Base-by-base conservation (phyloP, 2,329 filamentous ascomycete genomes). In the Fusarium virguliforme region DNA sequence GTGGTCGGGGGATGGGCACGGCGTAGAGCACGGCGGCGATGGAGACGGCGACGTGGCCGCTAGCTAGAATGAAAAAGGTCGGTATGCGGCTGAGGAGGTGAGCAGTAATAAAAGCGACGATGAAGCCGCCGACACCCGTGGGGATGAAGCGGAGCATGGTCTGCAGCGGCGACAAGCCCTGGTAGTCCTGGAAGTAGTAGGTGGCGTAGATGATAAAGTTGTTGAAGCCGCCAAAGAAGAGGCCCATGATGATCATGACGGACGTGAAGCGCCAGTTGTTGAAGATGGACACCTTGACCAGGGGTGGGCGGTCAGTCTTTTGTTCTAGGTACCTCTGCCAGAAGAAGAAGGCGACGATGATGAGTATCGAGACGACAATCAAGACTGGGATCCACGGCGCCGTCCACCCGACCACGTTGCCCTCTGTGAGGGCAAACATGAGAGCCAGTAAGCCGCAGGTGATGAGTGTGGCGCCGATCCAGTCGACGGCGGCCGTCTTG, bases 131-230 rank as follows among this genome's bases (percentile, higher is more conserved):
- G 0, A 90, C 82, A 9, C 91, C 91, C 0, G 88, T 91, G 0
- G 91, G 91, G 8, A 93, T 83, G 77, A 92, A 93, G 4, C 90
- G 88, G 8, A 93, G 77, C 12, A 90, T 92, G 0, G 91, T 92
- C 69, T 92, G 86, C n/a, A 92, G 81, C 1, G 90, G 83, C 1
- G 84, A 85, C 2, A 89, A 83, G 0, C 85, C 87, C 72, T 91
- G 89, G 76, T 87, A 92, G 69, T 90, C 86, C 78, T 93, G 91
- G 79, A 88, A 93, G 79, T 88, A 92, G 79, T 91, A 93, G 5
- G 91, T 93, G 1, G 89, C 87, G 73, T 87, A 92, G 66, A 93
- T 83, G 40, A 92, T 80, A 71, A 86, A 92, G 77, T 90, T 90
- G 80, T 91, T 92, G 81, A 93, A 93, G 2, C 85, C 83, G 18